phyloP scores from a whole-genome alignment of 1,284 basidiomycete species.

The Papiliotrema nemorosa region DNA sequence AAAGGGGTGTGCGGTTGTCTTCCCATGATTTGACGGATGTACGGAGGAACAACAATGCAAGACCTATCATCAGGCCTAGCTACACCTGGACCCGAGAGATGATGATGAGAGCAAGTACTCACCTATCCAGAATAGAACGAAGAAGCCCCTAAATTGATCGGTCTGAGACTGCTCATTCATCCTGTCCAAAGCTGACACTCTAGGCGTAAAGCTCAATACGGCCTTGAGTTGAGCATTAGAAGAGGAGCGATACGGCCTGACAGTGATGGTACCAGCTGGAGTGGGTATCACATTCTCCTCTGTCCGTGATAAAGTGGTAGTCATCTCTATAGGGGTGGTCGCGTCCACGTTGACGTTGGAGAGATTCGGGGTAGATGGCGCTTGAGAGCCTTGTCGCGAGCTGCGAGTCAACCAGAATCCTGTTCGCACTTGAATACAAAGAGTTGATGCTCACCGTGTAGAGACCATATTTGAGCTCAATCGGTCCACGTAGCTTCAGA shows the following conservation, averaged over 20 bases:
- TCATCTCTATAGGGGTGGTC: conserved; percentile 22
- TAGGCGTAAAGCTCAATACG: conserved; percentile 75
- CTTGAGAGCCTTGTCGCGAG: no score
- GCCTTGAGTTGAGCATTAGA: conserved; percentile 52
- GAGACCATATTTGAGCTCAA: no score
- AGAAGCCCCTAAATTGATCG: conserved; percentile 92
- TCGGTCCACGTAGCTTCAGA: no score
- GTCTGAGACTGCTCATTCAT: conserved; percentile 65
- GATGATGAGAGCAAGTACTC: background rate
- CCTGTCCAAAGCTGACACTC: conserved; percentile 78
- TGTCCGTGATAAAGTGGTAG: conserved; percentile 24
- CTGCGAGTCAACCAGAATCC: no score
- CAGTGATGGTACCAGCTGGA: conserved; percentile 35
- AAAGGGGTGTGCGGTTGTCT: conserved; percentile 70
- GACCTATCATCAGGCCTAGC: conserved; percentile 55
- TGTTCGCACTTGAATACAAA: no score
- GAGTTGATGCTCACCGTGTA: no score
- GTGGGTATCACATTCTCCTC: conserved; percentile 36
- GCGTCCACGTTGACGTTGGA: no score
- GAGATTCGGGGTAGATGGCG: no score
- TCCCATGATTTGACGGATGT: conserved; percentile 74
- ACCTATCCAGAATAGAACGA: conserved; percentile 77
- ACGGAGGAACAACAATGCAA: conserved; percentile 72
- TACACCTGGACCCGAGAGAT: background rate
- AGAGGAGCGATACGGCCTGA: conserved; percentile 43